These are phyloP conservation scores for Globisporangium orthogonon DNA, from an alignment of 352 stramenopile species.

Conservation along the genomic window DNA sequence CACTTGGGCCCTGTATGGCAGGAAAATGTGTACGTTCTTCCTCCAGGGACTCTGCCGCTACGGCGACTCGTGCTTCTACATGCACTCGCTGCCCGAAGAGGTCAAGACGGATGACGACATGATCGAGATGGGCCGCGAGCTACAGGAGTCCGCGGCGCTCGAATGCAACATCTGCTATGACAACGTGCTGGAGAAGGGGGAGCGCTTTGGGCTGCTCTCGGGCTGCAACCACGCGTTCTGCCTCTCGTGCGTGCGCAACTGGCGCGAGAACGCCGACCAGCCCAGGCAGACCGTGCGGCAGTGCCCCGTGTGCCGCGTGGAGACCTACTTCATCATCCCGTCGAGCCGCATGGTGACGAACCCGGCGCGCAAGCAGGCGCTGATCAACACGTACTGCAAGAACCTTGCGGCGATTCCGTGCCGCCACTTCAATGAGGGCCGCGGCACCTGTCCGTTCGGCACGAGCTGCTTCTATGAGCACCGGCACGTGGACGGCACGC, in stretches of 20 bases:
- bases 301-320: slow-evolving; percentile 67
- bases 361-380: slow-evolving; percentile 51
- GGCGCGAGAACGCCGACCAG: slow-evolving; percentile 51
- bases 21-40: slow-evolving; percentile 81
- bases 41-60: slow-evolving; percentile 77
- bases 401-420: slow-evolving; percentile 76
- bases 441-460: slow-evolving; percentile 79
- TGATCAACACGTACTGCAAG: slow-evolving; percentile 68
- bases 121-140: slow-evolving; percentile 49
- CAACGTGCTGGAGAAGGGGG: slow-evolving; percentile 57
- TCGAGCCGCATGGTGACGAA: slow-evolving; percentile 74
- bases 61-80: slow-evolving; percentile 76
- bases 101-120: slow-evolving; percentile 44
- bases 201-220: slow-evolving; percentile 79
- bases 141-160: slow-evolving; percentile 52
- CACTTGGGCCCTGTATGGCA: slow-evolving; percentile 4
- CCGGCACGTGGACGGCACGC: slow-evolving; percentile 53
- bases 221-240: slow-evolving; percentile 82
- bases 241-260: slow-evolving; percentile 78
- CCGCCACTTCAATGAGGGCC: slow-evolving; percentile 78
- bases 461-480: slow-evolving; percentile 86
- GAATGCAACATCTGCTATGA: slow-evolving; percentile 88
- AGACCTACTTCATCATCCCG: slow-evolving; percentile 83
- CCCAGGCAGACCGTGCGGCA: slow-evolving; percentile 74
- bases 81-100: slow-evolving; percentile 46